phyloP scores from a whole-genome alignment of 495 filamentous ascomycete species.

The Symbiotaphrina buchneri region DNA sequence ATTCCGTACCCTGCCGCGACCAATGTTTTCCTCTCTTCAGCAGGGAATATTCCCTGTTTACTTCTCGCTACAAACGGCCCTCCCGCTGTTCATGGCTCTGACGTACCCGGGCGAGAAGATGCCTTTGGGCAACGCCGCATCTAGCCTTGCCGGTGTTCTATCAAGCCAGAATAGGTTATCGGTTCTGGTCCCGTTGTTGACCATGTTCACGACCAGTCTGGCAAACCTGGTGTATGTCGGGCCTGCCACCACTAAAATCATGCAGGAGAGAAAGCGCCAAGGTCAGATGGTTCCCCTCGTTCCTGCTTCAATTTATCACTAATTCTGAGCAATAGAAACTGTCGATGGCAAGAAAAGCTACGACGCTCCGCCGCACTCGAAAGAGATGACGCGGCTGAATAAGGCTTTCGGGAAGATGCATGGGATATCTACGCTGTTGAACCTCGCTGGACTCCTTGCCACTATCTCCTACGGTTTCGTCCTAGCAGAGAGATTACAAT shows the following conservation, averaged over 20 bases:
- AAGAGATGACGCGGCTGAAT: slow-evolving; percentile 67
- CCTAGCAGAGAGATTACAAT: slow-evolving; percentile 33
- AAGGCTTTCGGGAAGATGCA: slow-evolving; percentile 59
- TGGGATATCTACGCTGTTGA: slow-evolving; percentile 52
- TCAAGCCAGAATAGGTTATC: slow-evolving; percentile 27
- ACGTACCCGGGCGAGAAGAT: slow-evolving; percentile 41
- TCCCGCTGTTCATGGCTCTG: slow-evolving; percentile 50
- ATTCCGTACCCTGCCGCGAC: slow-evolving; percentile 49
- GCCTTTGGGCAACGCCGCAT: slow-evolving; percentile 5
- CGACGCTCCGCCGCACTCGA: slow-evolving; percentile 47
- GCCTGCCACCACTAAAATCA: slow-evolving; percentile 46
- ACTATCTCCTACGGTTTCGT: slow-evolving; percentile 53
- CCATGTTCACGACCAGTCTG: slow-evolving; percentile 37
- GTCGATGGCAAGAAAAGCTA: slow-evolving; percentile 67
- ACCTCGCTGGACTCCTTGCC: slow-evolving; percentile 40
- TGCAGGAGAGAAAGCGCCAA: slow-evolving; percentile 53
- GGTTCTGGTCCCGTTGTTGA: slow-evolving; percentile 40
- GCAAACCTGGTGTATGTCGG: slow-evolving; percentile 45
- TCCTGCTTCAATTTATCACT: slow-evolving; percentile 1
- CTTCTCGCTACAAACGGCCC: slow-evolving; percentile 56
- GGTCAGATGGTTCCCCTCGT: slow-evolving; percentile 23
- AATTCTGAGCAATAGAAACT: slow-evolving; percentile 25
- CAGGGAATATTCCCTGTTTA: slow-evolving; percentile 63
- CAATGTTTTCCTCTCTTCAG: slow-evolving; percentile 65
- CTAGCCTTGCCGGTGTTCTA: slow-evolving; percentile 30